Conservation (phyloP, 345 rosid genomes). For the Punica granatum region DNA sequence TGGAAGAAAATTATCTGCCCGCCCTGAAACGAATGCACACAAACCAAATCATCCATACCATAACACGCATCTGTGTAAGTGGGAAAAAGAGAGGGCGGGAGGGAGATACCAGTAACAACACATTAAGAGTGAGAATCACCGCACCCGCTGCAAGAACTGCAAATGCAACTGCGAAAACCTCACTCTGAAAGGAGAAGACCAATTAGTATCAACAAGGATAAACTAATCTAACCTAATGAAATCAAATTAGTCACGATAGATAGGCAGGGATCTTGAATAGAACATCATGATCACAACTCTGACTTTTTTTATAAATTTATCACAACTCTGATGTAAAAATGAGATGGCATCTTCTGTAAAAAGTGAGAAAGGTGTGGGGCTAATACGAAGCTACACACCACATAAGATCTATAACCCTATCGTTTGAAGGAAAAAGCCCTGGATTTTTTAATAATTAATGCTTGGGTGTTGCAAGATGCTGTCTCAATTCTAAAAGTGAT, state of each 20-base stretch:
- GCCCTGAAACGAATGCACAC: slow-evolving; percentile 38
- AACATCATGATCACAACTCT: background rate
- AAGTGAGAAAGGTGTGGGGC: background rate
- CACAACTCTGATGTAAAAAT: background rate
- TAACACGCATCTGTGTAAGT: background rate
- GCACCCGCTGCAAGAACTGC: slow-evolving; percentile 96
- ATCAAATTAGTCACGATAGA: background rate
- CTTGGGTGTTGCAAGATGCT: background rate
- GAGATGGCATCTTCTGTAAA: background rate
- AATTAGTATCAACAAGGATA: background rate
- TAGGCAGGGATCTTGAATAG: background rate
- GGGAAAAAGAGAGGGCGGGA: slow-evolving; percentile 3
- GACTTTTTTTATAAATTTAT: no score
- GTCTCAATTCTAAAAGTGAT: background rate
- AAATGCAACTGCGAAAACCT: slow-evolving; percentile 96
- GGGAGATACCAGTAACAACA: slow-evolving; percentile 69
- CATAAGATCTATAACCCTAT: background rate
- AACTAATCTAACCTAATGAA: background rate
- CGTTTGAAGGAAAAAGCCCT: background rate
- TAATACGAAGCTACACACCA: background rate
- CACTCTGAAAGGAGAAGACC: slow-evolving; percentile 43
- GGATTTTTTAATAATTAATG: background rate
- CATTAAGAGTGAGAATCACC: slow-evolving; percentile 85
- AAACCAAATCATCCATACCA: background rate
- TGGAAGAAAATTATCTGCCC: slow-evolving; percentile 91